Evolutionary conservation across 192 early-diverging fungal genomes (phyloP).

Genomic region (Gaertneriomyces semiglobifer): DNA sequence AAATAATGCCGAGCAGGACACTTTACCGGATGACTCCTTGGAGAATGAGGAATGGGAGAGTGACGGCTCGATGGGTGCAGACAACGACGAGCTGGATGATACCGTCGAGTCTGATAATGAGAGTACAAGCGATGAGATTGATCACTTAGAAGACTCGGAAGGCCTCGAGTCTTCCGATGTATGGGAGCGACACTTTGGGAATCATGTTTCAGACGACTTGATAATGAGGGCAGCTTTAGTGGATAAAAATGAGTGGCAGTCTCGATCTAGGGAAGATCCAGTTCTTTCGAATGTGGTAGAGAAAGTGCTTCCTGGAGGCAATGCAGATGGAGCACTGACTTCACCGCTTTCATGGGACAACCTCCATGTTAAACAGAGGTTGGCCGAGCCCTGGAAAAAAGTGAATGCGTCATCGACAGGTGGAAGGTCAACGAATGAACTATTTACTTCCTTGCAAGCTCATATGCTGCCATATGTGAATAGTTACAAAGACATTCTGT

Average conservation of each 20-base stretch:
- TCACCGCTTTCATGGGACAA: not conserved
- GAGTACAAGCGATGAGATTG: not conserved
- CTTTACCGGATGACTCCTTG: slow-evolving; percentile 12
- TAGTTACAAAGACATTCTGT: slow-evolving; percentile 76
- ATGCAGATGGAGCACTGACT: not conserved
- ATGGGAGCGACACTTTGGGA: slow-evolving; percentile 40
- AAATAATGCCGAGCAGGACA: not conserved
- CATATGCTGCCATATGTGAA: slow-evolving; percentile 44
- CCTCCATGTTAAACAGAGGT: slow-evolving; percentile 15
- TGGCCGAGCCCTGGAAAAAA: slow-evolving; percentile 16
- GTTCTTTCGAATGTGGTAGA: slow-evolving; percentile 31
- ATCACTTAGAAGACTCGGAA: not conserved
- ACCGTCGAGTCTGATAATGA: not conserved
- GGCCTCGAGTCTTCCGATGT: slow-evolving; percentile 9
- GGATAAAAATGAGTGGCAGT: slow-evolving; percentile 42
- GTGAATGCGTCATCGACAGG: slow-evolving; percentile 8
- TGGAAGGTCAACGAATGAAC: slow-evolving; percentile 2
- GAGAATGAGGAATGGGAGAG: not conserved
- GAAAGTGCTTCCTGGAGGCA: not conserved
- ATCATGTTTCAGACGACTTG: slow-evolving; percentile 31
- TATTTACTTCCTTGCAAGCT: slow-evolving; percentile 34
- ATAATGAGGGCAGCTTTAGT: slow-evolving; percentile 28
- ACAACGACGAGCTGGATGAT: slow-evolving; percentile 22
- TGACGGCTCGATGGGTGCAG: not conserved
- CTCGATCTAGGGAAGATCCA: slow-evolving; percentile 25